A percentile compares a stretch with the other conserved stretches of the same genome.
phyloP scores from a whole-genome alignment of 2,329 filamentous ascomycete genomes.

The Hypoxylon sp. region DNA sequence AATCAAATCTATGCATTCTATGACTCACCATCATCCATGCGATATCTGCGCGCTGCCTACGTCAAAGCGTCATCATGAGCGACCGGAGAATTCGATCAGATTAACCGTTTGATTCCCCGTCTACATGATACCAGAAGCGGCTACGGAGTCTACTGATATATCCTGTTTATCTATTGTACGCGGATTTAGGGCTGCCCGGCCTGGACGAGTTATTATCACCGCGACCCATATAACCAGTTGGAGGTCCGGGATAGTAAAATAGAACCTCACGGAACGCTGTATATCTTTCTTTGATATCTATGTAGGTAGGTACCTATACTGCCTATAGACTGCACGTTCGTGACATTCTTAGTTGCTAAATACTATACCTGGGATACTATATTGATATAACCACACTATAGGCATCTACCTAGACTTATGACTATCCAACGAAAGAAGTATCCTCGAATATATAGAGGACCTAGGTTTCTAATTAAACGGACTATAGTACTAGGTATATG shows the following conservation, averaged over 20 bases:
- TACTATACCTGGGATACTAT: too few relatives aligned
- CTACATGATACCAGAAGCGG: not conserved
- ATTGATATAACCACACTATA: too few relatives aligned
- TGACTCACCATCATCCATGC: not conserved
- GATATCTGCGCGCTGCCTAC: not conserved
- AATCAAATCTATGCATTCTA: not conserved
- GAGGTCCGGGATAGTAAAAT: not conserved
- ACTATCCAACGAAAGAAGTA: too few relatives aligned
- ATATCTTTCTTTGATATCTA: not conserved
- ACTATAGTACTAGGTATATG: too few relatives aligned
- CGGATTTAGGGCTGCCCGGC: not conserved
- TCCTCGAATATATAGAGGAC: too few relatives aligned
- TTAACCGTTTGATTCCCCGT: slow-evolving; percentile 1
- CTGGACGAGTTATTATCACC: not conserved
- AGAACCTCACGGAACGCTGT: not conserved
- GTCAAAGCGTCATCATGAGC: slow-evolving; percentile 6
- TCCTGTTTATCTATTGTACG: not conserved
- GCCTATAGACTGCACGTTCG: too few relatives aligned
- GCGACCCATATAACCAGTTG: not conserved
- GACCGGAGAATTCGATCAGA: not conserved
- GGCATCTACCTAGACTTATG: too few relatives aligned
- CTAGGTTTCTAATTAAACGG: too few relatives aligned
- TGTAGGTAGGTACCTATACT: too few relatives aligned
- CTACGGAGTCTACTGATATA: not conserved
- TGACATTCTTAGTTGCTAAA: too few relatives aligned